Evolutionary conservation across 441 rosid species (phyloP).

Genomic region (Rhodomyrtus psidioides): DNA sequence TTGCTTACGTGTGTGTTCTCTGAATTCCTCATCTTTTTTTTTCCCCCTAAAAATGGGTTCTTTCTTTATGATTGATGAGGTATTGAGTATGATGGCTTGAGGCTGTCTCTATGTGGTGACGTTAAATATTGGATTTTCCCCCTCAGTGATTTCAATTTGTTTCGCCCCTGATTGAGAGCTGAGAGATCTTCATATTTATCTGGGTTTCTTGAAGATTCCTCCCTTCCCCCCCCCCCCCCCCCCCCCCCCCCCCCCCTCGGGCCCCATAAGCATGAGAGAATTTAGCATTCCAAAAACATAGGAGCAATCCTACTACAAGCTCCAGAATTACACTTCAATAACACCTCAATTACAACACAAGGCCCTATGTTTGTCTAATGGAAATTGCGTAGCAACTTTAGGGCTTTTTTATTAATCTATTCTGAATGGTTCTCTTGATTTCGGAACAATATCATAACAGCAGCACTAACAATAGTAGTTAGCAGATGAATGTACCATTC

Average conservation of each 20-base stretch:
- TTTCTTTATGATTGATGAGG: not conserved
- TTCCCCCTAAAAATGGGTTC: not conserved
- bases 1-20: constrained; percentile 30
- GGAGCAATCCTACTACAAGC: not conserved
- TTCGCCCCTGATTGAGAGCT: not conserved
- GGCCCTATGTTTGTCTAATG: not conserved
- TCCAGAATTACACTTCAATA: not conserved
- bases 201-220: not conserved
- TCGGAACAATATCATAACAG: not conserved
- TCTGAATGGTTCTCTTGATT: not conserved
- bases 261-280: too few relatives aligned
- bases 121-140: not conserved
- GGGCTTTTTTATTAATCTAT: not conserved
- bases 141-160: not conserved
- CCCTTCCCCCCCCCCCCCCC: too few relatives aligned
- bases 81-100: not conserved
- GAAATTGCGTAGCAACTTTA: not conserved
- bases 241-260: too few relatives aligned
- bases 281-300: not conserved
- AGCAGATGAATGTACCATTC: not conserved
- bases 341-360: not conserved
- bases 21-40: not conserved
- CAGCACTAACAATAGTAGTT: not conserved
- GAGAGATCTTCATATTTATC: not conserved
- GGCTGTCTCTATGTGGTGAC: not conserved